These are phyloP conservation scores for Pseudotulostoma volvatum DNA, from an alignment of 495 filamentous ascomycete genomes.

Conservation along the genomic window DNA sequence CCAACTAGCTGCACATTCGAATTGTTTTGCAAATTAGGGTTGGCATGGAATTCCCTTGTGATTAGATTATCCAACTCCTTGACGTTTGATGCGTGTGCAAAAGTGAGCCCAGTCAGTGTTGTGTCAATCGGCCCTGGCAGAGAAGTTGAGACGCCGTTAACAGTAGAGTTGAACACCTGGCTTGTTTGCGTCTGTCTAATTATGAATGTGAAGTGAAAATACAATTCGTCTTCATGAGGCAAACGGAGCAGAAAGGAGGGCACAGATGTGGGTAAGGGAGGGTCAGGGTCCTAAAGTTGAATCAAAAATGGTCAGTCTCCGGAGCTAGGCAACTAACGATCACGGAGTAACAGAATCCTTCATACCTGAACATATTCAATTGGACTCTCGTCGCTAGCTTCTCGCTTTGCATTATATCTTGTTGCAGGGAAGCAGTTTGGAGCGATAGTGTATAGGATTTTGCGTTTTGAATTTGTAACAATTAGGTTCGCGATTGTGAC, in stretches of 20 bases:
- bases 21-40: slow-evolving; percentile 95
- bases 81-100: slow-evolving; percentile 68
- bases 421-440: slow-evolving; percentile 84
- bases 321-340: neutral
- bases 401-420: slow-evolving; percentile 58
- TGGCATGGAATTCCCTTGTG: slow-evolving; percentile 87
- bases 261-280: slow-evolving; percentile 29
- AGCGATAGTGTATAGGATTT: slow-evolving; percentile 56
- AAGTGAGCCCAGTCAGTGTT: slow-evolving; percentile 75
- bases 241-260: slow-evolving; percentile 77
- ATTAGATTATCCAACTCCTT: slow-evolving; percentile 86
- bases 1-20: slow-evolving; percentile 86
- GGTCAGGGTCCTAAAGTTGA: slow-evolving; percentile 58
- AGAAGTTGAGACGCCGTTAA: slow-evolving; percentile 34
- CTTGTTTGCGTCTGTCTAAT: slow-evolving; percentile 49
- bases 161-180: slow-evolving; percentile 24
- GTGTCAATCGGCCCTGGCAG: slow-evolving; percentile 44
- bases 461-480: slow-evolving; percentile 60
- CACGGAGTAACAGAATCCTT: neutral
- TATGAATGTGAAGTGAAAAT: slow-evolving; percentile 83
- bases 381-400: slow-evolving; percentile 53
- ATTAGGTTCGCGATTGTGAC: slow-evolving; percentile 72
- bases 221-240: slow-evolving; percentile 75
- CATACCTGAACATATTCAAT: slow-evolving; percentile 87
- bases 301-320: slow-evolving; percentile 2